Evolutionary conservation across 2,329 filamentous ascomycete genomes (phyloP), one percentile per base, ranked within the genome.

Genomic region (Colletotrichum sp.): DNA sequence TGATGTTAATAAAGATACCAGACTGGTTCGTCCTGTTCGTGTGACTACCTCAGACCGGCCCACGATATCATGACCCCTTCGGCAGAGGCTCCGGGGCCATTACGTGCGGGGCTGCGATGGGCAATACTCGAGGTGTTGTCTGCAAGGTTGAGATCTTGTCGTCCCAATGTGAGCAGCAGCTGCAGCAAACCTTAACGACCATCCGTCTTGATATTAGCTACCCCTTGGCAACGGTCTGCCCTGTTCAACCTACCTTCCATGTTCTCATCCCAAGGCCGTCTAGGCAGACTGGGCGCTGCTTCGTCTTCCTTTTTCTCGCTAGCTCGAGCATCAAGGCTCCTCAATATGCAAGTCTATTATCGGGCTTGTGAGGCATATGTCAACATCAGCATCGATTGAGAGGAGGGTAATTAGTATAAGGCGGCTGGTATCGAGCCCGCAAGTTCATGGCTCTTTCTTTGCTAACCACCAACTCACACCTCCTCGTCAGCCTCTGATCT

Each of bases 271-370:
- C 57, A 69, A 65, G 22, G n/a, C 60, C 30, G 28, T 66, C 61
- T 67, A 61, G 25, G 72, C 72, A 34, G 48, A 15, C 61, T 66
- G 60, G 72, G 68, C 36, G 25, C n/a, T 9, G 5, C 27, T 61
- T 12, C 52, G 52, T 74, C 68, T 72, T 74, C 68, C 68, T 39
- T 71, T 74, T 74, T 61, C 28, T 28, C 13, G 52, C 25, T 74
- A 74, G 72, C 36, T 52, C 25, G 25, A 27, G 30, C n/a, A 60
- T 30, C 19, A 27, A 27, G 25, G 6, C 27, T 8, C 16, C 52
- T 36, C 22, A 8, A n/a, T 16, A 8, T 19, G n/a, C 25, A 39
- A 22, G 30, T 39, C 28, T 32, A 12, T n/a, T 27, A n/a, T 16
- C 28, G 8, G 11, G 25, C 22, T 13, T 13, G 12, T 13, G 13